phyloP scores from a whole-genome alignment of 2,329 filamentous ascomycete genomes.

The Calonectria fujianensis region DNA sequence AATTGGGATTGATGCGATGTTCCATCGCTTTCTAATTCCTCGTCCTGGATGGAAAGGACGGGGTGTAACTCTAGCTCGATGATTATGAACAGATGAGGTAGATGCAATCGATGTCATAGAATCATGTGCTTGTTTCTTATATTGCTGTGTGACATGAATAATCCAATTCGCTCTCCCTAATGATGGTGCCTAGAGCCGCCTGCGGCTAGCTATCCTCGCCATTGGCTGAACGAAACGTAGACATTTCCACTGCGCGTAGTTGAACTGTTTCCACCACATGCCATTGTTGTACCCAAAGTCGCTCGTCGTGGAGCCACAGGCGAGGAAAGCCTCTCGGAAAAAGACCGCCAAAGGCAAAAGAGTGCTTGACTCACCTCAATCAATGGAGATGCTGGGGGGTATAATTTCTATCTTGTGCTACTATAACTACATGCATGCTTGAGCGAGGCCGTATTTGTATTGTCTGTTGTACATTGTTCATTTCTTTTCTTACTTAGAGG shows the following conservation, averaged over 20 bases:
- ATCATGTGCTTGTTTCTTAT: slow-evolving; percentile 29
- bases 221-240: background rate
- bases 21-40: slow-evolving; percentile 60
- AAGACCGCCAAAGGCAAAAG: background rate
- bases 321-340: background rate
- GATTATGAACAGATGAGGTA: slow-evolving; percentile 61
- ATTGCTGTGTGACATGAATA: background rate
- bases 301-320: background rate
- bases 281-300: too few relatives aligned
- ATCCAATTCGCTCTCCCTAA: background rate
- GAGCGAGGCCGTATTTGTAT: background rate
- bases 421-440: slow-evolving; percentile 3
- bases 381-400: background rate
- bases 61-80: slow-evolving; percentile 66
- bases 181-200: background rate
- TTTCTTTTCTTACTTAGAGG: slow-evolving; percentile 58
- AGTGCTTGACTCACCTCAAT: background rate
- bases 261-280: background rate
- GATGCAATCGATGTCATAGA: slow-evolving; percentile 60
- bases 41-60: slow-evolving; percentile 45
- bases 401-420: slow-evolving; percentile 25
- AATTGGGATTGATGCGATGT: slow-evolving; percentile 48
- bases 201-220: background rate
- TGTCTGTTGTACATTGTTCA: background rate
- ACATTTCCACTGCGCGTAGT: background rate